A percentile compares a stretch with the other conserved stretches of the same genome.
phyloP scores from a whole-genome alignment of 164 flowering plant species.

The Magnolia changhungtana region DNA sequence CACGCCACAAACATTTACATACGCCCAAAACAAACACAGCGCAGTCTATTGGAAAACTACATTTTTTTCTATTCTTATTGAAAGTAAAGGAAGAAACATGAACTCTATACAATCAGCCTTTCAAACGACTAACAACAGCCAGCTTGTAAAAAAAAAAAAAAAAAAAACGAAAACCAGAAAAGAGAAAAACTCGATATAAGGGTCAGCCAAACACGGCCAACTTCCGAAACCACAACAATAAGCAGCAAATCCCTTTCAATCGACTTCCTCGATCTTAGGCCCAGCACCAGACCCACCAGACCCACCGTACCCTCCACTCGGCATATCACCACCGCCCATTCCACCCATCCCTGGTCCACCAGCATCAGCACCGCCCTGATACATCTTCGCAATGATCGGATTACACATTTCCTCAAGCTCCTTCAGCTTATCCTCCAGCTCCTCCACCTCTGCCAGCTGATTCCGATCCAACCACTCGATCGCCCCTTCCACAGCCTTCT shows the following conservation, averaged over 20 bases:
- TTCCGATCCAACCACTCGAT: conserved; percentile 16
- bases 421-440: conserved; percentile 12
- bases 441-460: conserved; percentile 17
- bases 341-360: conserved; percentile 22
- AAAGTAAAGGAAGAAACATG: too few species aligned
- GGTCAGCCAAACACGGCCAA: too few species aligned
- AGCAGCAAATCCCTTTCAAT: not conserved
- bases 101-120: too few species aligned
- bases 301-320: conserved; percentile 16
- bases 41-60: too few species aligned
- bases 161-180: too few species aligned
- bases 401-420: conserved; percentile 15
- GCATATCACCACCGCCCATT: conserved; percentile 27
- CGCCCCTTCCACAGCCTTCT: conserved; percentile 10
- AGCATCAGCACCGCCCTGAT: conserved; percentile 10
- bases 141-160: too few species aligned
- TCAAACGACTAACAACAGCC: too few species aligned
- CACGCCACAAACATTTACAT: too few species aligned
- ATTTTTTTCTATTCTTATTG: too few species aligned
- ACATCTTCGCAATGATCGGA: conserved; percentile 13
- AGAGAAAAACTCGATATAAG: too few species aligned
- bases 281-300: conserved; percentile 22
- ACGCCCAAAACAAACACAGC: too few species aligned
- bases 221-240: too few species aligned
- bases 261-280: conserved; percentile 26